These are phyloP conservation scores for Quercus berberidifolia DNA, from an alignment of 306 rosid genomes.

Conservation along the genomic window DNA sequence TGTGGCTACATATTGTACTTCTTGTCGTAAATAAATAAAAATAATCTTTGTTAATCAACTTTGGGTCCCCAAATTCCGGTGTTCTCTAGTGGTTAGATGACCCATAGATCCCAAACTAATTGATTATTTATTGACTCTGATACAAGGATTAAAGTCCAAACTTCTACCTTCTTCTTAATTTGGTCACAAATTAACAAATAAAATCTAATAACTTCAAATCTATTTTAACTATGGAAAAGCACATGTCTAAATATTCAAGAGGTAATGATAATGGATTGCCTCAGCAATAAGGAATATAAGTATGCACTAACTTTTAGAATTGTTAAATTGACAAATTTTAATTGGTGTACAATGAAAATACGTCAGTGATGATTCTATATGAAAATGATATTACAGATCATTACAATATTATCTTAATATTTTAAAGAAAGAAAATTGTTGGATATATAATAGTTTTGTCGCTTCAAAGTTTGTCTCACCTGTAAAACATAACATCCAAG, in stretches of 20 bases:
- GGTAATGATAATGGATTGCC: no score
- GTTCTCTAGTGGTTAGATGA: background rate
- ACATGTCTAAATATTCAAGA: background rate
- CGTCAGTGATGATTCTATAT: no score
- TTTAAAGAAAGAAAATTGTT: no score
- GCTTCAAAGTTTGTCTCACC: background rate
- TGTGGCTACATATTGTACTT: no score
- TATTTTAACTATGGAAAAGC: background rate
- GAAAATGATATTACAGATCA: no score
- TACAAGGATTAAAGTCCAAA: background rate
- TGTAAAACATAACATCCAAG: background rate
- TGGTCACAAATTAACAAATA: background rate
- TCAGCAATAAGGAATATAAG: no score
- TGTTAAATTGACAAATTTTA: no score
- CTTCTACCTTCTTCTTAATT: background rate
- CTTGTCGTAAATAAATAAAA: no score
- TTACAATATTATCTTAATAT: no score
- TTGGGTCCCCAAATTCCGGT: conserved; percentile 11
- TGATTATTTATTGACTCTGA: background rate
- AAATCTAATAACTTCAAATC: background rate
- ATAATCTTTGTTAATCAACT: no score
- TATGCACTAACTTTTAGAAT: no score
- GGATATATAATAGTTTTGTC: background rate
- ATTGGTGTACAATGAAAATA: no score
- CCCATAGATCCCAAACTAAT: background rate